Conservation (phyloP, 768 basidiomycete genomes). For the Mycena belliarum region DNA sequence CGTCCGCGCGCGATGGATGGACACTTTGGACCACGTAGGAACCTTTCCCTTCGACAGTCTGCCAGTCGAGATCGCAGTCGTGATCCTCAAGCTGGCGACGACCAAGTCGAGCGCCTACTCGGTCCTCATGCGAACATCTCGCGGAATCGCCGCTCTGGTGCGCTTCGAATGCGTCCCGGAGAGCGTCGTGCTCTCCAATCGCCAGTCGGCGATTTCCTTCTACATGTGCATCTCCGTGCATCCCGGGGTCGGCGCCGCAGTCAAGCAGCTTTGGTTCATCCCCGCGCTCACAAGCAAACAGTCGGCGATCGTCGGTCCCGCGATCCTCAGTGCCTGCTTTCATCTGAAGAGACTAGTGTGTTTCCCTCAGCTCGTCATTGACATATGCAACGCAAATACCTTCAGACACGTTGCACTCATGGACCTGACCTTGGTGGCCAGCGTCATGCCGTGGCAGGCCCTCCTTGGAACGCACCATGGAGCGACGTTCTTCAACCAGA, state of each 20-base stretch:
- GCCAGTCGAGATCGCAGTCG: not conserved
- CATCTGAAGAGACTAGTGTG: slow-evolving; percentile 5
- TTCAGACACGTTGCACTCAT: slow-evolving; percentile 7
- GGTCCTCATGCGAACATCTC: slow-evolving; percentile 7
- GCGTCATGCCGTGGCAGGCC: slow-evolving; percentile 6
- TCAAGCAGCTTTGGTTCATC: slow-evolving; percentile 2
- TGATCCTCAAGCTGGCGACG: slow-evolving; percentile 7
- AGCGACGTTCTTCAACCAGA: not conserved
- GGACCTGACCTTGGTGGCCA: slow-evolving; percentile 1
- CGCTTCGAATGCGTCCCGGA: slow-evolving; percentile 6
- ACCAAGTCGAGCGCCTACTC: slow-evolving; percentile 7
- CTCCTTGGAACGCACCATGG: slow-evolving; percentile 9
- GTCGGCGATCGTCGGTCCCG: not conserved
- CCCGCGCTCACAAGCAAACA: not conserved
- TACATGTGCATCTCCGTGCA: slow-evolving; percentile 10
- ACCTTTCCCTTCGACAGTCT: slow-evolving; percentile 4
- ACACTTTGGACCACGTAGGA: not conserved
- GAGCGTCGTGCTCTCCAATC: not conserved
- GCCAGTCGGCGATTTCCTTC: slow-evolving; percentile 5
- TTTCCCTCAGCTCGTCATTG: not conserved
- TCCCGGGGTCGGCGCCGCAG: not conserved
- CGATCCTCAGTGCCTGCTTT: not conserved
- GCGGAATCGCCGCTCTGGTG: not conserved
- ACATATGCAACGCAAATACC: not conserved
- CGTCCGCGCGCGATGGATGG: not conserved